Base-by-base conservation (phyloP, 768 basidiomycete genomes). In the Russula earlei region DNA sequence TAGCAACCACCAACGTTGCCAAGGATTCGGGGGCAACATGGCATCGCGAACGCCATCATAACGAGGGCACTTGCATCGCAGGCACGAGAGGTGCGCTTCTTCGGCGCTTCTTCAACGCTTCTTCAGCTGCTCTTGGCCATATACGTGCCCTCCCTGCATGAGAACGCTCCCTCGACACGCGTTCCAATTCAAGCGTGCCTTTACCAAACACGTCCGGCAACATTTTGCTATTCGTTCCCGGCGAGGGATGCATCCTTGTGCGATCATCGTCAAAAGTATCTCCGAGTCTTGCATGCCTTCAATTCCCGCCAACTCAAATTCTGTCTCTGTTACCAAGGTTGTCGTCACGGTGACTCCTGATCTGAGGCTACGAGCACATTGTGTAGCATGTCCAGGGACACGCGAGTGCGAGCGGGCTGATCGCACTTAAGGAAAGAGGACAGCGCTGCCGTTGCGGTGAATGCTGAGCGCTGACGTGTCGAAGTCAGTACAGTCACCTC, bases 231-330 rank as follows among this genome's bases (percentile, higher is more conserved):
- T 54, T 37, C 53, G 53, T 40, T 29, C 45, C 36, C n/a, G n/a
- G 12, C 17, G n/a, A 29, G 53, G 25, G 46, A 46, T 19, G n/a
- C 2, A 14, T 4, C 10, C 19, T 17, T 20, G 8, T 36, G 45
- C 53, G 53, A 54, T 54, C 53, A 54, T 47, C 53, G 53, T 46
- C 53, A 47, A 45, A 54, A 54, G 33, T 10, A 12, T 24, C 42
- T 31, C 29, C 7, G 10, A 10, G 10, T 5, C 10, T 10, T 10
- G 29, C 5, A 10, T 31, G 29, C 10, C 1, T 31, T 5, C 10
- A n/a, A n/a, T n/a, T n/a, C n/a, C n/a, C n/a, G n/a, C n/a, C n/a
- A n/a, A n/a, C n/a, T n/a, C n/a, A n/a, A n/a, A n/a, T n/a, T n/a
- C n/a, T n/a, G n/a, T n/a, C n/a, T n/a, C n/a, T n/a, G n/a, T n/a